These are phyloP conservation scores for Colletotrichum sp. DNA, from an alignment of 2,329 filamentous ascomycete genomes.

Conservation along the genomic window DNA sequence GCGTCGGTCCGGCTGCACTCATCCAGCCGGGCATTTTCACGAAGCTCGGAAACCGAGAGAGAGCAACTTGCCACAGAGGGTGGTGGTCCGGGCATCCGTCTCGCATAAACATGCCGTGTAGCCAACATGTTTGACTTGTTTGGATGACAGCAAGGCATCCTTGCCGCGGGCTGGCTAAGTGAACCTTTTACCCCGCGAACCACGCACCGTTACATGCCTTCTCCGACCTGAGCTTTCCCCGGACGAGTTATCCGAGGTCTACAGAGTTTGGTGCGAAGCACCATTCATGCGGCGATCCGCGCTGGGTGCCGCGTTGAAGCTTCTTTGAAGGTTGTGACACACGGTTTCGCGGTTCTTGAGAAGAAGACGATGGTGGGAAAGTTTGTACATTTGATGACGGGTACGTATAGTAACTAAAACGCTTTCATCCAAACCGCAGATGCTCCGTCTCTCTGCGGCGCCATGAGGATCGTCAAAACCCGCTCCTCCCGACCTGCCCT, in stretches of 20 bases:
- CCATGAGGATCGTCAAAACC: not conserved
- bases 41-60: not conserved
- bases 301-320: not conserved
- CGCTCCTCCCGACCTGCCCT: conserved; percentile 15
- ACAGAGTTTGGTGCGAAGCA: not conserved
- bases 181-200: conserved; percentile 3
- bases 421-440: not conserved
- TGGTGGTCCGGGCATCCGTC: not conserved
- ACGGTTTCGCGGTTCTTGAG: not conserved
- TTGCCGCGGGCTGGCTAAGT: not conserved
- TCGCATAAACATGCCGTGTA: not conserved
- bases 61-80: not conserved
- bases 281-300: not conserved
- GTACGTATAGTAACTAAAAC: not conserved
- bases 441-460: not conserved
- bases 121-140: not conserved
- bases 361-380: not conserved
- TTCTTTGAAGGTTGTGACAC: not conserved
- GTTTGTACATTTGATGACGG: conserved; percentile 9
- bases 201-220: not conserved
- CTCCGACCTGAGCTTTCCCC: not conserved
- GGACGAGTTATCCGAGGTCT: conserved; percentile 5
- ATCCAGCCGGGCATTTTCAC: not conserved
- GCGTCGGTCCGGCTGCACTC: not conserved
- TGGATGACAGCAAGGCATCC: conserved; percentile 17